Percentiles rank a stretch among this genome's conserved stretches.
Conservation (phyloP, 306 rosid species). For the Canavalia ensiformis region DNA sequence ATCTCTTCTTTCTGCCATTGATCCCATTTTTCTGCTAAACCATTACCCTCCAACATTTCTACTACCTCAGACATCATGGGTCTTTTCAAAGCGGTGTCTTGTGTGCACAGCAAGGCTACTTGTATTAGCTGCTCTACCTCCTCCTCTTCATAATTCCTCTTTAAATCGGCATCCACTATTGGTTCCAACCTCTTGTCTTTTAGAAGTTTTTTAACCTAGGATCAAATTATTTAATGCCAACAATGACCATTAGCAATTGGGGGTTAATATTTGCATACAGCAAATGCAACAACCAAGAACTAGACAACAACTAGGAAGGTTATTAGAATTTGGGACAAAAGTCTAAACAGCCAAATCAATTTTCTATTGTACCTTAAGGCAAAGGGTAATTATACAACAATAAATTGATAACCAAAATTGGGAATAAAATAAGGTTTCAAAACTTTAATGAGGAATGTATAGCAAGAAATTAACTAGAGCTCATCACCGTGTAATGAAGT, state of each 20-base stretch:
- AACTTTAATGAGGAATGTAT: neutral
- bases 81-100: conserved; percentile 74
- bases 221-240: conserved; percentile 13
- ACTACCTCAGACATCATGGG: conserved; percentile 97
- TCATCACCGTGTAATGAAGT: neutral
- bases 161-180: conserved; percentile 77
- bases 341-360: conserved; percentile 6
- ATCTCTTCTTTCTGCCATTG: conserved; percentile 85
- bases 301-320: conserved; percentile 3
- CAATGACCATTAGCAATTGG: neutral
- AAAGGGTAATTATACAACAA: neutral
- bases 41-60: conserved; percentile 95
- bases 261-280: neutral
- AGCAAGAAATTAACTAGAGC: neutral
- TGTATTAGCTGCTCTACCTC: conserved; percentile 85
- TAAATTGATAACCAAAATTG: neutral
- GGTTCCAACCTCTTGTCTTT: conserved; percentile 78
- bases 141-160: conserved; percentile 61
- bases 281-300: neutral
- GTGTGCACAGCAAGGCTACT: conserved; percentile 89
- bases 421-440: conserved; percentile 3
- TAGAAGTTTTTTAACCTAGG: conserved; percentile 82
- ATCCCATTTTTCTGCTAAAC: conserved; percentile 89
- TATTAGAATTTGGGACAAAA: neutral
- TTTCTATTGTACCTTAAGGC: neutral